A percentile compares a stretch with the other conserved stretches of the same genome.
phyloP scores from a whole-genome alignment of 257 asterid genomes.

The Nicotiana tomentosiformis region DNA sequence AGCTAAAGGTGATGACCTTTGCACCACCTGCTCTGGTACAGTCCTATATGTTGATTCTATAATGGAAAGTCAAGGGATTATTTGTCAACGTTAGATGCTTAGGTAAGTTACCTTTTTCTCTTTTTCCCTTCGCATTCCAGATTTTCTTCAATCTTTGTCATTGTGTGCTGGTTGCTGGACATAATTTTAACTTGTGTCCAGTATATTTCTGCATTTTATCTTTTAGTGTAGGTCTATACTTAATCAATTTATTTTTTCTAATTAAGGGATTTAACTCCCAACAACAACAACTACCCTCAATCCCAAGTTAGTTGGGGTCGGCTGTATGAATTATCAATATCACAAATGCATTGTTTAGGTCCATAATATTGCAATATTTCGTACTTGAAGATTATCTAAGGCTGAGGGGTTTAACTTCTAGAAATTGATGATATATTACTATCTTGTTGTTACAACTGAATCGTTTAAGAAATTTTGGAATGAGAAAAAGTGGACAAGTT shows the following conservation, averaged over 20 bases:
- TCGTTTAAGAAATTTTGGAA: neutral
- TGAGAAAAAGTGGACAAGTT: neutral
- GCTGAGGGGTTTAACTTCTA: too few relatives aligned
- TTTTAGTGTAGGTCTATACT: neutral
- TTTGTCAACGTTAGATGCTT: conserved; percentile 89
- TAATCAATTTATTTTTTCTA: too few relatives aligned
- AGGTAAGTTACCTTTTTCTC: conserved; percentile 36
- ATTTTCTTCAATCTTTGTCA: neutral
- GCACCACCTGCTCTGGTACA: conserved; percentile 80
- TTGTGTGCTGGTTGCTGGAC: neutral
- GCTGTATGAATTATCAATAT: too few relatives aligned
- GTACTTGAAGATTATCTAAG: too few relatives aligned
- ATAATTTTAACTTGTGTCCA: too few relatives aligned
- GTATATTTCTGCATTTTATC: neutral
- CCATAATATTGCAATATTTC: too few relatives aligned
- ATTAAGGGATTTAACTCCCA: too few relatives aligned
- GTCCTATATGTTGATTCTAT: conserved; percentile 89
- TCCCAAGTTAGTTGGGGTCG: too few relatives aligned
- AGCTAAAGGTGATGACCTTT: conserved; percentile 83
- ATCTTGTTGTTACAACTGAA: too few relatives aligned
- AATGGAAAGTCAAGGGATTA: conserved; percentile 94
- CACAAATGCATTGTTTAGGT: too few relatives aligned
- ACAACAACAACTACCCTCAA: neutral
- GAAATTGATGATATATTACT: too few relatives aligned
- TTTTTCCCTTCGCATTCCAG: neutral